Evolutionary conservation across 306 rosid species (phyloP), one percentile per base, ranked within the genome.

Genomic region (Vigna radiata): DNA sequence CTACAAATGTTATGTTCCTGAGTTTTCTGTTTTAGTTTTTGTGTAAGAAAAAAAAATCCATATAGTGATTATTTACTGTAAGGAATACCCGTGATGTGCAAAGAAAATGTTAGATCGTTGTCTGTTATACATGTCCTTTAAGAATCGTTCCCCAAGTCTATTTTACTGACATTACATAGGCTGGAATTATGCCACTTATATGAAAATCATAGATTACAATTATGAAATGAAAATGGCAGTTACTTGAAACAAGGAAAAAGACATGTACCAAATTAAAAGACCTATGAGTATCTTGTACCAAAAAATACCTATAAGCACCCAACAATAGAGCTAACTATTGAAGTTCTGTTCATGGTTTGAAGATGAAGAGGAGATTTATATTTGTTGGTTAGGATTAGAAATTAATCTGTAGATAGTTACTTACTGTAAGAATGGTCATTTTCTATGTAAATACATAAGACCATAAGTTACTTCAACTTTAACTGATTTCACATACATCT

Each of bases 171-270:
- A 8, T 68, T 67, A 66, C 8, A 77, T 5, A 18, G 37, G 15
- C 14, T 23, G 55, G 60, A 41, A 55, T 6, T 58, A 8, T 23
- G 25, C 25, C 29, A 15, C 68, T 58, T 58, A 58, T 8, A 73
- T 4, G 15, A 31, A 39, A 60, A 73, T n/a, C 5, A 54, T 19
- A 15, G 27, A 44, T 25, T 43, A 59, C 21, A 54, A 54, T 39
- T 53, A 19, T 19, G 47, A 73, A 73, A 73, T 44, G 13, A 59
- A 43, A 46, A 27, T 44, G 33, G 14, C 31, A 6, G 50, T 59
- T 16, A 43, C 56, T 73, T 59, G 58, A 72, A 72, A 39, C 43
- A 8, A 19, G 43, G 83, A 72, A 70, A 61, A 6, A 37, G 71
- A 67, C 4, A 46, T 46, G 2, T 58, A 56, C 66, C 80, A 48